phyloP scores from a whole-genome alignment of 2,329 filamentous ascomycete species.

The Bipolaris sorokiniana region DNA sequence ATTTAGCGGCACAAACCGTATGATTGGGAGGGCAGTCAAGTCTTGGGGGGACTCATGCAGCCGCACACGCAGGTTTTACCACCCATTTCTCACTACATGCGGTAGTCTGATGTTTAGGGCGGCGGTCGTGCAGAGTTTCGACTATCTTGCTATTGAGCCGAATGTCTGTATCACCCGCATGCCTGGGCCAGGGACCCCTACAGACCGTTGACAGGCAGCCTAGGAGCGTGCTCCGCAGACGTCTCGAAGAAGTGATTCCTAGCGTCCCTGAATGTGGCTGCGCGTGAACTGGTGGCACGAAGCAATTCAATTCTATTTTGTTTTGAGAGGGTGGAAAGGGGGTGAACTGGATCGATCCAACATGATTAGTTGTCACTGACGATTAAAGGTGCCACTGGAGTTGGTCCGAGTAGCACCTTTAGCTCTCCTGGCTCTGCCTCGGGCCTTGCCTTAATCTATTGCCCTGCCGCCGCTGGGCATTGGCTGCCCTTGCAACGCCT shows the following conservation, averaged over 20 bases:
- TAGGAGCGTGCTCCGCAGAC: neutral
- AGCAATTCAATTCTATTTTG: neutral
- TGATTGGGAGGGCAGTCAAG: neutral
- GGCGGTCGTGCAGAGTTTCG: neutral
- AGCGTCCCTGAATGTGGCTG: neutral
- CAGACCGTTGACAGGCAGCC: neutral
- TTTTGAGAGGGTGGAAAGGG: too few species aligned
- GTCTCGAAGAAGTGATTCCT: neutral
- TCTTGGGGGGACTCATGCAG: neutral
- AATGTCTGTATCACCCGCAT: neutral
- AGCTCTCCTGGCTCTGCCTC: too few species aligned
- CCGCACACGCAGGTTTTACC: neutral
- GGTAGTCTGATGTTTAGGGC: neutral
- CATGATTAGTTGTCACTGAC: too few species aligned
- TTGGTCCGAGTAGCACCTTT: neutral
- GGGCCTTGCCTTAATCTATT: too few species aligned
- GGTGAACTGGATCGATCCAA: too few species aligned
- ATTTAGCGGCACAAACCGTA: neutral
- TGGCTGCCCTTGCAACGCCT: too few species aligned
- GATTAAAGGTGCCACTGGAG: neutral
- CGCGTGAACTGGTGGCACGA: neutral
- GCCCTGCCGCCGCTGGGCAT: too few species aligned
- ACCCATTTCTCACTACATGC: neutral
- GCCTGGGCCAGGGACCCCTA: neutral
- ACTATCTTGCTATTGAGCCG: neutral